A percentile compares a stretch with the other conserved stretches of the same genome.
Evolutionary conservation across 805 yeast species (phyloP).

Genomic region (Metschnikowia rubicola): DNA sequence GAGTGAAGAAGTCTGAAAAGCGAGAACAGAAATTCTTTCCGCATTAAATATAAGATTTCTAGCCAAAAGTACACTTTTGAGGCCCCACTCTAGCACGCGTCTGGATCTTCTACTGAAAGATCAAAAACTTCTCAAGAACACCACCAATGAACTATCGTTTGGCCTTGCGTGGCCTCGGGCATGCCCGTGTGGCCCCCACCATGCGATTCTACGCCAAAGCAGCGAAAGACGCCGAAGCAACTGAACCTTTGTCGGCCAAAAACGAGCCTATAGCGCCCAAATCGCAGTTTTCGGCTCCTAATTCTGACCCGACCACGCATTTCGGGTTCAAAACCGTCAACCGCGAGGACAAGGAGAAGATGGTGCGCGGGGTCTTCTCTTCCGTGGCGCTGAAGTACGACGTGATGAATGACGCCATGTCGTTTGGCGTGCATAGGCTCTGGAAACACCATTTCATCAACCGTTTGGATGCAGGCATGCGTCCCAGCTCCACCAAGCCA

Average conservation of each 20-base stretch:
- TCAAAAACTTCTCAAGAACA: background rate
- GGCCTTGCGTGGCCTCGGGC: background rate
- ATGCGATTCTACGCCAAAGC: background rate
- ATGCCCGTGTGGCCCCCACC: background rate
- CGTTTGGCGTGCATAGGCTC: conserved; percentile 87
- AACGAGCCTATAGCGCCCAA: background rate
- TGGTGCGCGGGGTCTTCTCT: conserved; percentile 85
- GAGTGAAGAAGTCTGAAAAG: too few relatives aligned
- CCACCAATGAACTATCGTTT: background rate
- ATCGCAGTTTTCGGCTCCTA: too few relatives aligned
- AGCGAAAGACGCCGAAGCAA: background rate
- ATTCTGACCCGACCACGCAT: conserved; percentile 60
- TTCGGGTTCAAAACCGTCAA: conserved; percentile 87
- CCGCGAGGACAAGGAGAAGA: conserved; percentile 72
- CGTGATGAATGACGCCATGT: conserved; percentile 97
- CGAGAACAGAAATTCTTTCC: too few relatives aligned
- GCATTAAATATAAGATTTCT: too few relatives aligned
- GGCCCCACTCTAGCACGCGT: too few relatives aligned
- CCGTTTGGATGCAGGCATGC: conserved; percentile 86
- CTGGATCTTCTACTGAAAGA: too few relatives aligned
- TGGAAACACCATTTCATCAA: conserved; percentile 93
- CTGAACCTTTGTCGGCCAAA: background rate
- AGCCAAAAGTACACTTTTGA: too few relatives aligned
- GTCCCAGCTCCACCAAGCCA: conserved; percentile 78
- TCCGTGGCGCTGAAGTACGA: conserved; percentile 94